Evolutionary conservation across 169 alveolate species (phyloP).

Genomic region (Plasmodium vivax): DNA sequence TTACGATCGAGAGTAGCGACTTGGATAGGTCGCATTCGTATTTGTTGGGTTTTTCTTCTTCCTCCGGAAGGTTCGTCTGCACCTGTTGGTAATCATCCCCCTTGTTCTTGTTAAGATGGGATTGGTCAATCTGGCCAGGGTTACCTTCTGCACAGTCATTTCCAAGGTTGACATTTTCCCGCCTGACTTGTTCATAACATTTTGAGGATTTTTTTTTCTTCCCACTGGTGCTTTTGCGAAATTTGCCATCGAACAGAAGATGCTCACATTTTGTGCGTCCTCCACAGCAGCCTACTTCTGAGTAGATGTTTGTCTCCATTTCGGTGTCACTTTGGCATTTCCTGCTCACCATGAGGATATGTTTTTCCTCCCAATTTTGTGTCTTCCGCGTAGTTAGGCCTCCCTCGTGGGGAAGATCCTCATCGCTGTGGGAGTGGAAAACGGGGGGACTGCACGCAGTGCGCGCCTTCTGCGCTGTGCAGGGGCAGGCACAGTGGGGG

Average conservation of each 20-base stretch:
- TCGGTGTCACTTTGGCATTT: constrained; percentile 3
- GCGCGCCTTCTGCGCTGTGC: not conserved
- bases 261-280: not conserved
- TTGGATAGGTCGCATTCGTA: constrained; percentile 33
- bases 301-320: not conserved
- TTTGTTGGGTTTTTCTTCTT: not conserved
- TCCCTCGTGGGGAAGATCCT: not conserved
- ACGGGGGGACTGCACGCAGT: not conserved
- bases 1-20: constrained; percentile 49
- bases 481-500: not conserved
- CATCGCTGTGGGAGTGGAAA: not conserved
- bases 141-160: not conserved
- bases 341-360: not conserved
- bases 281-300: not conserved
- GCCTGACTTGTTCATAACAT: constrained; percentile 37
- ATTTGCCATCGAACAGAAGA: not conserved
- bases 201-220: not conserved
- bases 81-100: not conserved
- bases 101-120: too few species aligned
- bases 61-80: not conserved
- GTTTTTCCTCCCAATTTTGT: not conserved
- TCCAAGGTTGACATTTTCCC: not conserved
- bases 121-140: not conserved
- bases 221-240: not conserved
- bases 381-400: not conserved